Base-by-base conservation (phyloP, 179 eudicot genomes). In the Beta corolliflora region DNA sequence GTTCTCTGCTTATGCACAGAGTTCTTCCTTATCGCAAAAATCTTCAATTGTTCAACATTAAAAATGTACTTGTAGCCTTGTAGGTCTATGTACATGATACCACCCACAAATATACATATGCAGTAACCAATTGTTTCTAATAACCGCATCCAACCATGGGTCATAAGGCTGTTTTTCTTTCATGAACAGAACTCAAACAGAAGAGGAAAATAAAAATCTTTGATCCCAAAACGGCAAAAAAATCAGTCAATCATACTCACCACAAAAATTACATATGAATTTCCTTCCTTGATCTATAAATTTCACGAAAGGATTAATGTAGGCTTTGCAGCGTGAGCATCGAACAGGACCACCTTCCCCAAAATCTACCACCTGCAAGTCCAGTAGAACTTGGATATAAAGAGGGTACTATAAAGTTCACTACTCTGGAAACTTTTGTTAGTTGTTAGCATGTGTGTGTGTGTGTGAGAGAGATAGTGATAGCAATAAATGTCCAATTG, bases 301-400 rank as follows among this genome's bases (percentile, higher is more conserved):
- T 87, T 87, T 95, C 91, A 95, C 83, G 84, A 94, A 94, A 29
- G 99, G 99, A 83, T 95, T 95, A 59, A 95, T 91, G 85, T 95
- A 95, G 82, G 94, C 99, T 89, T 95, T 95, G 91, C 99, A 95
- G 71, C 97, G 99, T 76, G 97, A 92, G 82, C 99, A 94, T 71
- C 99, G 92, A 79, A 95, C 95, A 81, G 99, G 99, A 77, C 99
- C 99, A 86, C 92, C 85, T 87, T 95, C 99, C 53, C 98, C 98
- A 85, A 95, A 95, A 91, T 95, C 98, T 81, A 95, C 99, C 71
- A 94, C 83, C 99, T 95, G 88, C 56, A 84, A 71, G 59, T 52
- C 80, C 77, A 85, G 53, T 29, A 56, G 50, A 60, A 46, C 23
- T 53, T 75, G 18, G 44, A 75, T 73, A 53, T 75, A 71, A 58